These are phyloP conservation scores for Lathyrus tuberosus DNA, from an alignment of 306 rosid genomes.

Conservation along the genomic window DNA sequence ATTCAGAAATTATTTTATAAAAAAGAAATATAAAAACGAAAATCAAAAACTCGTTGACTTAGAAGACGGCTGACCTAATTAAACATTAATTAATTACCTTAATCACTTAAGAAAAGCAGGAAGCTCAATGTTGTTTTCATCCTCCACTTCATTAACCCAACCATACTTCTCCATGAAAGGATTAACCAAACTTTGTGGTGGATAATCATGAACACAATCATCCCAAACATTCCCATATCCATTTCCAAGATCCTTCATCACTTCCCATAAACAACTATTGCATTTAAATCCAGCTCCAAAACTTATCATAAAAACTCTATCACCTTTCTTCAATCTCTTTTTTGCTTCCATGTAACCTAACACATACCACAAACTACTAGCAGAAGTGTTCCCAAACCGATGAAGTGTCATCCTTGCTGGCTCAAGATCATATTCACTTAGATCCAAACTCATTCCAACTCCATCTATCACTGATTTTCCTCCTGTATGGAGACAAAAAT, in stretches of 20 bases:
- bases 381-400: constrained; percentile 89
- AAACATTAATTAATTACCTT: not conserved
- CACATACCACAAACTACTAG: constrained; percentile 87
- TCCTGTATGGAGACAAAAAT: constrained; percentile 85
- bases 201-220: constrained; percentile 66
- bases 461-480: constrained; percentile 95
- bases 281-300: constrained; percentile 98
- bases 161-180: constrained; percentile 78
- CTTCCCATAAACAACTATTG: constrained; percentile 89
- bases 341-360: constrained; percentile 91
- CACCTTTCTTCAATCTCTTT: constrained; percentile 71
- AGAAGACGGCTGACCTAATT: too few relatives aligned
- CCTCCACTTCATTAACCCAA: constrained; percentile 70
- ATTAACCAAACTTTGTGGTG: constrained; percentile 58
- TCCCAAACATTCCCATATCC: constrained; percentile 70
- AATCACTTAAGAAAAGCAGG: constrained; percentile 53
- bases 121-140: constrained; percentile 45
- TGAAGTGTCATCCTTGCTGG: constrained; percentile 95
- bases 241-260: constrained; percentile 52
- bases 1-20: too few relatives aligned
- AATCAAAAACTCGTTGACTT: too few relatives aligned
- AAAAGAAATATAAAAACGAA: too few relatives aligned
- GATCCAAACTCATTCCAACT: constrained; percentile 65
- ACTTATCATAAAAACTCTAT: constrained; percentile 79
- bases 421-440: constrained; percentile 70